Evolutionary conservation across 768 basidiomycete genomes (phyloP).

Genomic region (Bullera alba): DNA sequence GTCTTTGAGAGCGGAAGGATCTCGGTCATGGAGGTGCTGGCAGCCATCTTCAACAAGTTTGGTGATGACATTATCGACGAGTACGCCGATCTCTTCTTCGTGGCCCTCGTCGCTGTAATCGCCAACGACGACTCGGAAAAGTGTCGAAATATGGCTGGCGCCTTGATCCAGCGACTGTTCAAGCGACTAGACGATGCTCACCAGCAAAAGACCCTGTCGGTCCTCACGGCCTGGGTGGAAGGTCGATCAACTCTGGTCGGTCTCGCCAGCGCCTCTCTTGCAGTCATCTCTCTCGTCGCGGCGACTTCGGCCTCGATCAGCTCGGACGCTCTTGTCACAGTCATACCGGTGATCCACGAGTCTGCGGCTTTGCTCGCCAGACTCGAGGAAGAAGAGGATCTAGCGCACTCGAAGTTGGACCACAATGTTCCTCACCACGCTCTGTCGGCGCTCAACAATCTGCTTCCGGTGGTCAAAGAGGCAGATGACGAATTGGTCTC

Average conservation of each 20-base stretch:
- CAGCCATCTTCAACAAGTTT: slow-evolving; percentile 77
- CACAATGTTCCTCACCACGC: slow-evolving; percentile 70
- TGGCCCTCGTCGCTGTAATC: slow-evolving; percentile 81
- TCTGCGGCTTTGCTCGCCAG: slow-evolving; percentile 43
- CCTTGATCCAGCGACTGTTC: slow-evolving; percentile 71
- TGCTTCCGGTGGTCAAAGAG: slow-evolving; percentile 48
- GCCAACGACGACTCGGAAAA: slow-evolving; percentile 89
- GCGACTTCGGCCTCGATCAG: slow-evolving; percentile 55
- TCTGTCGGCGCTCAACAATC: slow-evolving; percentile 60
- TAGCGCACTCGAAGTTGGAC: slow-evolving; percentile 47
- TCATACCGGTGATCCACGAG: slow-evolving; percentile 46
- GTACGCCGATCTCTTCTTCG: slow-evolving; percentile 80
- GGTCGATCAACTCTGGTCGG: slow-evolving; percentile 56
- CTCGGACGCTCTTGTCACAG: neutral
- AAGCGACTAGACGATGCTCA: slow-evolving; percentile 59
- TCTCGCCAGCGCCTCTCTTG: slow-evolving; percentile 66
- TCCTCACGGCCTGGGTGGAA: slow-evolving; percentile 69
- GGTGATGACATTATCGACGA: slow-evolving; percentile 60
- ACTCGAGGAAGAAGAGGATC: slow-evolving; percentile 47
- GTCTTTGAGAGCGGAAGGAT: slow-evolving; percentile 79
- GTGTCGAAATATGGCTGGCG: slow-evolving; percentile 81
- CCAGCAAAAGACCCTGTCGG: slow-evolving; percentile 56
- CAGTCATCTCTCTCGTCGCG: slow-evolving; percentile 73
- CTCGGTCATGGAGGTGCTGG: slow-evolving; percentile 91
- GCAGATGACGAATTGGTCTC: neutral